Percentiles rank a stretch among this genome's conserved stretches.
Evolutionary conservation across 768 basidiomycete genomes (phyloP).

Genomic region (Guyanaporus albipodus): DNA sequence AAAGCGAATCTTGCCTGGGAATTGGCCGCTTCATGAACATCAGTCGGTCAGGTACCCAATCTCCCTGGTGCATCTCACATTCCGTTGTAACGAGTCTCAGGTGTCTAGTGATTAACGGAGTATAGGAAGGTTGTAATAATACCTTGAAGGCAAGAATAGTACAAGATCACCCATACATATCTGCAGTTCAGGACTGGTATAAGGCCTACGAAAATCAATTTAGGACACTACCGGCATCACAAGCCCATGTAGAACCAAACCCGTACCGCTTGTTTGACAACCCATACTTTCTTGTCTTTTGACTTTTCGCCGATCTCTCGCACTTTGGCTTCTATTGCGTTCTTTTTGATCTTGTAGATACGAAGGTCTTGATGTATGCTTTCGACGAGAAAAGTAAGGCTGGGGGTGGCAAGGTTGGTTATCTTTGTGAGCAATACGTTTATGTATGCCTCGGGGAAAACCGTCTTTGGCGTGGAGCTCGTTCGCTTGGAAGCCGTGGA

Average conservation of each 20-base stretch:
- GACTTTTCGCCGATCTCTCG: slow-evolving; percentile 73
- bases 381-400: slow-evolving; percentile 65
- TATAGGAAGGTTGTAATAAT: slow-evolving; percentile 9
- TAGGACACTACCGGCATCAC: not conserved
- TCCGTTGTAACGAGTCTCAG: not conserved
- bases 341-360: slow-evolving; percentile 74
- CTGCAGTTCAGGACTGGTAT: slow-evolving; percentile 7
- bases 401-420: slow-evolving; percentile 53
- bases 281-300: slow-evolving; percentile 70
- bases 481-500: slow-evolving; percentile 27
- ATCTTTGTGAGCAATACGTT: slow-evolving; percentile 62
- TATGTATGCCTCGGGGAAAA: slow-evolving; percentile 68
- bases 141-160: slow-evolving; percentile 1
- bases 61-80: not conserved
- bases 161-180: not conserved
- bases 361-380: slow-evolving; percentile 67
- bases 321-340: slow-evolving; percentile 77
- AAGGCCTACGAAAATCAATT: slow-evolving; percentile 7
- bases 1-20: slow-evolving; percentile 34
- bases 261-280: slow-evolving; percentile 43
- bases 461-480: slow-evolving; percentile 42
- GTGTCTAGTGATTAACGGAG: not conserved
- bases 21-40: slow-evolving; percentile 32
- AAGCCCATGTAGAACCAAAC: not conserved
- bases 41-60: not conserved